These are phyloP conservation scores for Ascochyta koolunga DNA, from an alignment of 2,329 filamentous ascomycete genomes.

Conservation along the genomic window DNA sequence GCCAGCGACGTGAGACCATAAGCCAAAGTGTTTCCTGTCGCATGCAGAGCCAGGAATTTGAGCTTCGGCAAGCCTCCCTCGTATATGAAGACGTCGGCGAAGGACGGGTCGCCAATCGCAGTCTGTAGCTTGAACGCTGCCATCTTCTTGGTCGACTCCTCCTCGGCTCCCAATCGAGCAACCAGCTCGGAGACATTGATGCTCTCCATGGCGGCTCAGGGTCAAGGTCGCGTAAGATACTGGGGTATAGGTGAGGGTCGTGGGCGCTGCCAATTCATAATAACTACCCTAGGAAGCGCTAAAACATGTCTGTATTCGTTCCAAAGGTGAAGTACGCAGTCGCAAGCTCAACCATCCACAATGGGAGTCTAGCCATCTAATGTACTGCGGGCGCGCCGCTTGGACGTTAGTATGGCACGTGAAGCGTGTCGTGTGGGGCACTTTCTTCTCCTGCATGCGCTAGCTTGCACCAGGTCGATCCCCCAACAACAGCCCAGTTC, in stretches of 20 bases:
- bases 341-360: constrained; percentile 6
- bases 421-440: constrained; percentile 28
- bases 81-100: constrained; percentile 94
- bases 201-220: constrained; percentile 56
- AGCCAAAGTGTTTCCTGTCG: constrained; percentile 91
- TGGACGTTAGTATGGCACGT: constrained; percentile 28
- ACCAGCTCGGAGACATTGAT: constrained; percentile 64
- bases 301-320: constrained; percentile 9
- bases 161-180: constrained; percentile 63
- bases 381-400: constrained; percentile 21
- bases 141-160: constrained; percentile 97
- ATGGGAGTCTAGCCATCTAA: constrained; percentile 14
- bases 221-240: constrained; percentile 16
- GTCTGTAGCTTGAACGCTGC: constrained; percentile 97
- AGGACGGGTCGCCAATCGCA: constrained; percentile 93
- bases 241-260: neutral
- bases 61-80: constrained; percentile 84
- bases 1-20: constrained; percentile 92
- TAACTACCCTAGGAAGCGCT: constrained; percentile 15
- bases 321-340: constrained; percentile 7
- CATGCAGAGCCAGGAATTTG: constrained; percentile 80
- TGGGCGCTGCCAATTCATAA: constrained; percentile 16
- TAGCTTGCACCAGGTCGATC: constrained; percentile 11
- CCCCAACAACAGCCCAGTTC: constrained; percentile 11
- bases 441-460: constrained; percentile 11